Evolutionary conservation across 352 stramenopile genomes (phyloP).

Genomic region (Pythium vanterpoolii): DNA sequence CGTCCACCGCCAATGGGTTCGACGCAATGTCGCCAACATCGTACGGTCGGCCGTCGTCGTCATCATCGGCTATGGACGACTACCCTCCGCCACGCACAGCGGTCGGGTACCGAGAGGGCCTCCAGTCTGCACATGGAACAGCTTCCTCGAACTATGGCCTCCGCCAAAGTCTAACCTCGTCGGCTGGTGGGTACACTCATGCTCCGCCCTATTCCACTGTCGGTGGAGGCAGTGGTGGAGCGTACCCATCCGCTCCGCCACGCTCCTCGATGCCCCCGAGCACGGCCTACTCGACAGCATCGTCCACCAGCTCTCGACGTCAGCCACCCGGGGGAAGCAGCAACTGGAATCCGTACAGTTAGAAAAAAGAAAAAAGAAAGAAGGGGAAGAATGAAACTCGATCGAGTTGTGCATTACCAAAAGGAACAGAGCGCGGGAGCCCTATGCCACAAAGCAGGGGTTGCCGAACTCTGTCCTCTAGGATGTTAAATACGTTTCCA

Average conservation of each 20-base stretch:
- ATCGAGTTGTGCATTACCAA: neutral
- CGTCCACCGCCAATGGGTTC: neutral
- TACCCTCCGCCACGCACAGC: constrained; percentile 10
- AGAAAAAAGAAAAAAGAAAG: neutral
- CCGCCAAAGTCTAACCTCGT: constrained; percentile 10
- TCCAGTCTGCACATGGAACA: neutral
- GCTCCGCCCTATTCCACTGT: neutral
- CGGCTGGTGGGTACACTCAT: neutral
- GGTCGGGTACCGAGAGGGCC: constrained; percentile 8
- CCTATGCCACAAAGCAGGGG: neutral
- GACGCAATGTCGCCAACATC: neutral
- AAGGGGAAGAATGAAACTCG: neutral
- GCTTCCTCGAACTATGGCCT: neutral
- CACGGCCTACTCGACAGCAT: constrained; percentile 11
- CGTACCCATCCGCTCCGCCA: neutral
- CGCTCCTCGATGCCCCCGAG: constrained; percentile 7
- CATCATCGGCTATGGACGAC: neutral
- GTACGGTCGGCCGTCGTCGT: neutral
- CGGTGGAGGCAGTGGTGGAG: too few relatives aligned
- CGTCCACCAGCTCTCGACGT: constrained; percentile 23
- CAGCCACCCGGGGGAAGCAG: constrained; percentile 61
- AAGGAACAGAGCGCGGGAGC: neutral
- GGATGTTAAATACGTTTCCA: neutral
- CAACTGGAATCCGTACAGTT: constrained; percentile 56
- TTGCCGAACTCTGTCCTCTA: neutral